Conservation (phyloP, 306 rosid genomes). For the Dryas octopetala region DNA sequence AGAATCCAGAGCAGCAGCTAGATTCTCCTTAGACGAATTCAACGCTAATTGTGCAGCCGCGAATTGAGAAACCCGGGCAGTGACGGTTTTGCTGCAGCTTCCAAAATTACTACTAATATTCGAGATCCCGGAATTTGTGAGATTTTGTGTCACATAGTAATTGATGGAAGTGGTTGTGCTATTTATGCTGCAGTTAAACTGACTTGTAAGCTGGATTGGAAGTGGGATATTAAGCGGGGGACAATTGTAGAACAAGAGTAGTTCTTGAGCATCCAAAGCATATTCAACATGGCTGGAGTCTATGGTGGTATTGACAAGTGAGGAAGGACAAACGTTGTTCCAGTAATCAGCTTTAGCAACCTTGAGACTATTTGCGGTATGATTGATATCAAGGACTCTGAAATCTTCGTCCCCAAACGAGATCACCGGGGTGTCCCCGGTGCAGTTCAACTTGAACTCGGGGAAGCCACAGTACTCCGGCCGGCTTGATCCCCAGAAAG, state of each 20-base stretch:
- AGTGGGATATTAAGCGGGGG: constrained; percentile 1
- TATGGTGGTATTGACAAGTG: not conserved
- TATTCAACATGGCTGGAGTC: not conserved
- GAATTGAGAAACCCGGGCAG: constrained; percentile 34
- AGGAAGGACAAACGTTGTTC: constrained; percentile 19
- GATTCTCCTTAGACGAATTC: constrained; percentile 8
- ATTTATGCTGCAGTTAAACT: constrained; percentile 38
- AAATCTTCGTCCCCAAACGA: constrained; percentile 21
- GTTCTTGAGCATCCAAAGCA: constrained; percentile 10
- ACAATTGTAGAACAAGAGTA: constrained; percentile 43
- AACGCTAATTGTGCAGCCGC: constrained; percentile 1
- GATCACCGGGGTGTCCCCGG: constrained; percentile 19
- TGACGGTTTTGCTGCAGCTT: constrained; percentile 30
- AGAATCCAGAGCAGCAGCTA: constrained; percentile 30
- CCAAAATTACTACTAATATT: not conserved
- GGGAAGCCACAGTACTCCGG: constrained; percentile 56
- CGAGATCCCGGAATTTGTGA: not conserved
- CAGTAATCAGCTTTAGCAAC: constrained; percentile 45
- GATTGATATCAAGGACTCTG: constrained; percentile 31
- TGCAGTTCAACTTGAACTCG: constrained; percentile 43
- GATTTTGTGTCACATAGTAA: constrained; percentile 20
- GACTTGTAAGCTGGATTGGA: not conserved
- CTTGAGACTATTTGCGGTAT: constrained; percentile 18
- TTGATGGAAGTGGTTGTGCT: constrained; percentile 12
- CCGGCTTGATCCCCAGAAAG: constrained; percentile 51